Conservation (phyloP, 352 stramenopile species). For the Phytophthora cajani region DNA sequence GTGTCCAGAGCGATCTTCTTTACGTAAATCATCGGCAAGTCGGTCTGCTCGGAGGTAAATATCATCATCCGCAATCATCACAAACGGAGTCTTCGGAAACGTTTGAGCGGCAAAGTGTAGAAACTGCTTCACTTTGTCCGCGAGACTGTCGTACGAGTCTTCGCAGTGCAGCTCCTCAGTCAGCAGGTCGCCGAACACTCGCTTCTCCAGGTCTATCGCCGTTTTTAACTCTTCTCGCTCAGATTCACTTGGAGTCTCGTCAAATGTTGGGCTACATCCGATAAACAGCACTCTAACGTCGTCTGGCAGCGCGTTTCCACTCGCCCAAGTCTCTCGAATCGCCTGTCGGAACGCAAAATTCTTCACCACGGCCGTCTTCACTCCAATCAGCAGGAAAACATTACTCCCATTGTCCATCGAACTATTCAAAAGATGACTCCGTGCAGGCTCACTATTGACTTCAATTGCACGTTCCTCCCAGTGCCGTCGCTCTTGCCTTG, state of each 20-base stretch:
- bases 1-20: neutral
- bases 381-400: constrained; percentile 45
- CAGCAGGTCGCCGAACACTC: constrained; percentile 44
- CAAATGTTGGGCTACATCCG: constrained; percentile 31
- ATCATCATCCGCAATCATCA: constrained; percentile 69
- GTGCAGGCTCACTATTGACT: neutral
- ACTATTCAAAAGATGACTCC: neutral
- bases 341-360: constrained; percentile 43
- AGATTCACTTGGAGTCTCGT: neutral
- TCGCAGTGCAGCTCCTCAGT: constrained; percentile 53
- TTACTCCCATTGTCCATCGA: neutral
- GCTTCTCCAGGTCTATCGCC: constrained; percentile 41
- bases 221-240: constrained; percentile 11
- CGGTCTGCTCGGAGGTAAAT: constrained; percentile 49
- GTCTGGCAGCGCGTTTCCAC: constrained; percentile 6
- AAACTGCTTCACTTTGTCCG: constrained; percentile 67
- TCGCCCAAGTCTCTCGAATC: constrained; percentile 56
- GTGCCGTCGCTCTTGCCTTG: neutral
- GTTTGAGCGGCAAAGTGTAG: constrained; percentile 32
- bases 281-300: constrained; percentile 48
- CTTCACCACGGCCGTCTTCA: constrained; percentile 50
- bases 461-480: neutral
- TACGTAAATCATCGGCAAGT: constrained; percentile 8
- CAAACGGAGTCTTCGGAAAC: constrained; percentile 31
- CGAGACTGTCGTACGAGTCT: constrained; percentile 56